Evolutionary conservation across 768 basidiomycete genomes (phyloP), one percentile per base, ranked within the genome.

Genomic region (Rhodosporidiobolus odoratus): DNA sequence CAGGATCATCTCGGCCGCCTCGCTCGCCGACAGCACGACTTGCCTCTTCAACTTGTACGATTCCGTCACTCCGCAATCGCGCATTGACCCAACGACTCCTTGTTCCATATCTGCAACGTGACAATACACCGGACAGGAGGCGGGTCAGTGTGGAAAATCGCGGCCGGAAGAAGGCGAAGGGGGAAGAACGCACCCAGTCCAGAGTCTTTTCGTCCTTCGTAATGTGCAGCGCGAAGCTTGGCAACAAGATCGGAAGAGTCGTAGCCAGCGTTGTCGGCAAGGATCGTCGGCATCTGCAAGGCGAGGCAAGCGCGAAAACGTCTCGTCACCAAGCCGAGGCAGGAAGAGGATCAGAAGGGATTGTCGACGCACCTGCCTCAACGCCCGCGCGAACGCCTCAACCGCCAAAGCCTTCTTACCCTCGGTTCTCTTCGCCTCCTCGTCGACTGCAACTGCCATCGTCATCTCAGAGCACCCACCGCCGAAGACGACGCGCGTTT

Each of bases 391-490:
- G 76, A 98, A 99, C 13, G 91, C 88, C 81, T 98, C 96, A 2
- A 89, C 89, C 19, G 96, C 96, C 72, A 98, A 86, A 10, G 93
- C 91, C 82, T 93, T 93, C 83, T 98, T 99, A 3, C 96, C 96
- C 78, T 88, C 88, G 57, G 92, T 86, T 70, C 85, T 86, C 72
- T 89, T 84, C 5, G 90, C 89, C 50, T 84, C 89, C 78, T 94
- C 91, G 50, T 99, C 96, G 16, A 94, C 90, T 1, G 91, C 89
- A 75, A 90, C 91, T 76, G 87, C 88, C 96, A 99, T 99, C 75
- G 92, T 79, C 93, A 96, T 98, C 83, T 99, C 96, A 3, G 93
- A 88, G 80, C 96, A 99, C 38, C 96, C 96, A 58, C 96, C 96
- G 7, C 96, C 96, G 37, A 98, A 87, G 4, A 92, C 90, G 4